Percentiles rank a stretch among this genome's conserved stretches.
These are phyloP conservation scores for Terfezia claveryi DNA, from an alignment of 495 filamentous ascomycete species.

Conservation along the genomic window DNA sequence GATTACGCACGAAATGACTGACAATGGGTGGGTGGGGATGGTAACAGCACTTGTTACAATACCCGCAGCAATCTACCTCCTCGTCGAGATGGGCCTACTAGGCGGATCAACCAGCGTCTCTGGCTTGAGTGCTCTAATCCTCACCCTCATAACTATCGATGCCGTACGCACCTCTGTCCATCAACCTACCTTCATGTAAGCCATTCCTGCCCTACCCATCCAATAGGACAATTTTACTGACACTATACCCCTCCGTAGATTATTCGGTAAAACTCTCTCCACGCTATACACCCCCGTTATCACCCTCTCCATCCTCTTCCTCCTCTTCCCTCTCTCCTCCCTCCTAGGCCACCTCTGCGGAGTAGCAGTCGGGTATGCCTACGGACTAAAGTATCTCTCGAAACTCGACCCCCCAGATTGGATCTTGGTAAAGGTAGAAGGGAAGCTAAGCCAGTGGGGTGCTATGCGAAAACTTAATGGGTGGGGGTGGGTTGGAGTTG, in stretches of 20 bases:
- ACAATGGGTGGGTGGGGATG: no score
- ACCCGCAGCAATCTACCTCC: no score
- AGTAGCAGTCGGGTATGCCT: constrained; percentile 59
- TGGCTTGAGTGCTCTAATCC: constrained; percentile 81
- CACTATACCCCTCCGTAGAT: no score
- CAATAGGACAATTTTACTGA: no score
- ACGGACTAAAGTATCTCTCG: constrained; percentile 16
- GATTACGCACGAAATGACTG: constrained; percentile 4
- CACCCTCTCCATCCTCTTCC: constrained; percentile 42
- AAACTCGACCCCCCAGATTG: constrained; percentile 17
- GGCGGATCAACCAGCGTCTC: constrained; percentile 43
- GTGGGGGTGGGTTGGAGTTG: neutral
- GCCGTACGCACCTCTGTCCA: constrained; percentile 52
- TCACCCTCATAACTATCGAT: constrained; percentile 64
- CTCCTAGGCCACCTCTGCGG: constrained; percentile 73
- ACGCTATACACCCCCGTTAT: constrained; percentile 61
- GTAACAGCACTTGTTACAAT: no score
- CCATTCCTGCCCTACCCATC: no score
- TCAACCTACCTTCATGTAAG: constrained; percentile 2
- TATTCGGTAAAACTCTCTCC: constrained; percentile 39
- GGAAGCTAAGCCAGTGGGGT: neutral
- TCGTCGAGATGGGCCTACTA: constrained; percentile 38
- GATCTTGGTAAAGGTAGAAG: constrained; percentile 13
- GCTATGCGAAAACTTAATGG: no score
- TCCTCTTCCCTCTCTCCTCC: constrained; percentile 58